Evolutionary conservation across 2,329 filamentous ascomycete species (phyloP).

Genomic region (Teratosphaeria destructans): DNA sequence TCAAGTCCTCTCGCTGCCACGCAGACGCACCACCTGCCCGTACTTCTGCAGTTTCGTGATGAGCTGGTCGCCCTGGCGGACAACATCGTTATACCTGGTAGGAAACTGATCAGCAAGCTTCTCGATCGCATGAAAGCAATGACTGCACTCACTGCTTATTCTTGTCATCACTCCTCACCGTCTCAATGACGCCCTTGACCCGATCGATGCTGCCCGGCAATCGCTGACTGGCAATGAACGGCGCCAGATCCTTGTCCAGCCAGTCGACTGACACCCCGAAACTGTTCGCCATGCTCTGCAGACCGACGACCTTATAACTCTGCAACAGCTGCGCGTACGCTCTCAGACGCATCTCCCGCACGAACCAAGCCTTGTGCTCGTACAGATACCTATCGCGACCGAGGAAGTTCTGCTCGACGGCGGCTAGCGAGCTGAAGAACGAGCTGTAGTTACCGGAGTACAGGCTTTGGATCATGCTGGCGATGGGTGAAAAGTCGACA

Average conservation of each 20-base stretch:
- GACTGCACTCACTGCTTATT: conserved; percentile 66
- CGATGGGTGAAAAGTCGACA: conserved; percentile 80
- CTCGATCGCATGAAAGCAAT: neutral
- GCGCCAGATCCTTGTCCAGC: conserved; percentile 87
- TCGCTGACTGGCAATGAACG: conserved; percentile 89
- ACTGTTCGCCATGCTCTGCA: conserved; percentile 92
- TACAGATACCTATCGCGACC: conserved; percentile 89
- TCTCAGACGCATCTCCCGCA: conserved; percentile 93
- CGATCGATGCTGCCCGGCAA: conserved; percentile 97
- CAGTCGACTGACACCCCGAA: conserved; percentile 97
- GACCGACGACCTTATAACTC: conserved; percentile 92
- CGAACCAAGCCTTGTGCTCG: conserved; percentile 95
- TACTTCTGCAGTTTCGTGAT: conserved; percentile 99
- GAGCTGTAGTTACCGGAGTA: conserved; percentile 90
- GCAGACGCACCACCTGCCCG: conserved; percentile 85
- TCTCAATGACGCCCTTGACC: conserved; percentile 94
- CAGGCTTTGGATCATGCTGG: conserved; percentile 78
- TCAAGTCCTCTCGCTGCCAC: conserved; percentile 84
- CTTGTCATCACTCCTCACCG: conserved; percentile 95
- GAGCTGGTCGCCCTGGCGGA: conserved; percentile 92
- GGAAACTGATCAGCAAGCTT: neutral
- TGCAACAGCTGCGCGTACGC: conserved; percentile 95
- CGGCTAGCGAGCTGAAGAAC: conserved; percentile 82
- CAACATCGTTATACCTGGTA: conserved; percentile 74
- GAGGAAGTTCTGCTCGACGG: conserved; percentile 88